A percentile compares a stretch with the other conserved stretches of the same genome.
These are phyloP conservation scores for Priceomyces haplophilus DNA, from an alignment of 805 yeast genomes.

Conservation along the genomic window DNA sequence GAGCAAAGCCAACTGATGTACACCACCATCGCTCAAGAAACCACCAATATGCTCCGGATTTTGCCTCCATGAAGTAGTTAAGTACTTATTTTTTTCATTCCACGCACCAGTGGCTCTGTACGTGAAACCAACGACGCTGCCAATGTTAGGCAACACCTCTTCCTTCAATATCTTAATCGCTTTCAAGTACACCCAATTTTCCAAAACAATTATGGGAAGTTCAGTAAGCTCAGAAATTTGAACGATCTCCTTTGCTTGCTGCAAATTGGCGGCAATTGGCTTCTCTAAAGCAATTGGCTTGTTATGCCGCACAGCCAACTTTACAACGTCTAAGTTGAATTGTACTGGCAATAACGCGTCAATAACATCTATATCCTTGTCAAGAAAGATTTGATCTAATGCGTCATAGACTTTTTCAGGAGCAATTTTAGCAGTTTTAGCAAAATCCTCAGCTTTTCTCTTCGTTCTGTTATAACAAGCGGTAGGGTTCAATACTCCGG, in stretches of 20 bases:
- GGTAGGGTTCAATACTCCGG: conserved; percentile 51
- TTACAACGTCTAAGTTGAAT: conserved; percentile 64
- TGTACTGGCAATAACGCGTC: conserved; percentile 92
- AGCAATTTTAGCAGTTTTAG: conserved; percentile 54
- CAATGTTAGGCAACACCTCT: conserved; percentile 65
- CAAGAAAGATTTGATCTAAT: conserved; percentile 63
- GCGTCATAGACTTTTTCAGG: conserved; percentile 52
- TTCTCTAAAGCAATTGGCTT: conserved; percentile 85
- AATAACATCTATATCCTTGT: conserved; percentile 66
- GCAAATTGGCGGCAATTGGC: conserved; percentile 85
- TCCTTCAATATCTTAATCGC: conserved; percentile 51
- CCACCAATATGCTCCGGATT: conserved; percentile 93
- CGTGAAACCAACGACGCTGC: conserved; percentile 66
- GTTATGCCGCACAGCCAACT: conserved; percentile 64
- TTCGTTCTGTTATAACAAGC: conserved; percentile 84
- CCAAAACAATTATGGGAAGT: conserved; percentile 72
- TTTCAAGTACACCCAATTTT: conserved; percentile 78
- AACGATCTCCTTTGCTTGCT: conserved; percentile 79
- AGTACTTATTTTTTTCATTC: conserved; percentile 56
- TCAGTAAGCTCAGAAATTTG: conserved; percentile 57
- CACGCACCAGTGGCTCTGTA: conserved; percentile 75
- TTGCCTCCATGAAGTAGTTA: conserved; percentile 80
- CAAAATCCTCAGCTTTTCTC: conserved; percentile 79
- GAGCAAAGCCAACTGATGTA: conserved; percentile 85
- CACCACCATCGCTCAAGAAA: conserved; percentile 91